A percentile compares a stretch with the other conserved stretches of the same genome.
Evolutionary conservation across 169 alveolate genomes (phyloP).

Genomic region (Plasmodium knowlesi): DNA sequence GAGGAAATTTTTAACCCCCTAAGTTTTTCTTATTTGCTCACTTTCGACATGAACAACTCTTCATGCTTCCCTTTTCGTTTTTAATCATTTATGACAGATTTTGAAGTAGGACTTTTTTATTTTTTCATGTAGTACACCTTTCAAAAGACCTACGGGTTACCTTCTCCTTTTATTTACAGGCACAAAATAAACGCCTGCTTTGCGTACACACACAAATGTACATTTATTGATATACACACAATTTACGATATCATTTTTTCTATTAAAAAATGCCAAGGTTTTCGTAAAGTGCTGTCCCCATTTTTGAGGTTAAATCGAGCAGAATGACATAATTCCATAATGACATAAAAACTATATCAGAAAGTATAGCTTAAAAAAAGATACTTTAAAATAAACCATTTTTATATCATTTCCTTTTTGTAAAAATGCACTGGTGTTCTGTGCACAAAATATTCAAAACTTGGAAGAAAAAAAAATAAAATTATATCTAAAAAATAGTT

Average conservation of each 20-base stretch:
- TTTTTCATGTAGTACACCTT: not conserved
- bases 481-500: not conserved
- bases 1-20: not conserved
- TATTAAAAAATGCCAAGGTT: not conserved
- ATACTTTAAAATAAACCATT: not conserved
- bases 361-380: not conserved
- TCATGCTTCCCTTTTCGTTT: not conserved
- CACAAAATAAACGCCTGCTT: not conserved
- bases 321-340: not conserved
- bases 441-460: conserved; percentile 24
- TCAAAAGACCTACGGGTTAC: not conserved
- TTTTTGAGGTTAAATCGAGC: not conserved
- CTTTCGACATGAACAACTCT: not conserved
- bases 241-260: not conserved
- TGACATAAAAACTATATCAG: not conserved
- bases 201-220: not conserved
- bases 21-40: not conserved
- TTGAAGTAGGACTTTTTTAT: not conserved
- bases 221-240: not conserved
- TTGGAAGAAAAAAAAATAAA: not conserved
- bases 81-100: not conserved
- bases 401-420: not conserved
- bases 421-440: not conserved
- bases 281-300: not conserved
- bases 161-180: not conserved